Evolutionary conservation across 495 filamentous ascomycete genomes (phyloP).

Genomic region (Elasticomyces elasticus): DNA sequence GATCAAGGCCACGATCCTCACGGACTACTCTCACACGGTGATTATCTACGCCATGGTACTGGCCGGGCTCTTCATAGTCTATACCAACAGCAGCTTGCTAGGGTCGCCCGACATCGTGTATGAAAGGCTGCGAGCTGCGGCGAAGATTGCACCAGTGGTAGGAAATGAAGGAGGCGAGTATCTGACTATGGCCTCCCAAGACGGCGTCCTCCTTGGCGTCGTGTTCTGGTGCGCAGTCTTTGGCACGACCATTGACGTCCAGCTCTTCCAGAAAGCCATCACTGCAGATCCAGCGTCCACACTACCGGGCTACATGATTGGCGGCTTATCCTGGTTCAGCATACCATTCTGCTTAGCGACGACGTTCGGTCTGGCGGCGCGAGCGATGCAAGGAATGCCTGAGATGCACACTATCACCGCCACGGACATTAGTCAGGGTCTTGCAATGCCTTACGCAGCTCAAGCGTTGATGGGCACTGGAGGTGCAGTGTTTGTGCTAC

Average conservation of each 20-base stretch:
- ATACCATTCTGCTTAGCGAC: conserved; percentile 26
- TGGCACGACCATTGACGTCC: conserved; percentile 5
- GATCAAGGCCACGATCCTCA: not conserved
- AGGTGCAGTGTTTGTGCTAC: conserved; percentile 20
- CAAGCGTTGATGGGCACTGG: conserved; percentile 18
- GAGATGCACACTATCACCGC: conserved; percentile 23
- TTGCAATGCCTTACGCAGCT: conserved; percentile 19
- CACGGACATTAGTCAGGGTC: conserved; percentile 19
- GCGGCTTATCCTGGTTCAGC: conserved; percentile 17
- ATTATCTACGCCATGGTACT: not conserved
- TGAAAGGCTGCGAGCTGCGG: not conserved
- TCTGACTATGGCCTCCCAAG: conserved; percentile 1
- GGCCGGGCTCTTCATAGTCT: not conserved
- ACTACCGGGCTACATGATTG: conserved; percentile 2
- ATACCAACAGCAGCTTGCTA: not conserved
- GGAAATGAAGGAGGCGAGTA: conserved; percentile 3
- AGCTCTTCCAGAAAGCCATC: conserved; percentile 10
- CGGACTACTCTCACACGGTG: not conserved
- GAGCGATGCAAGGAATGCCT: conserved; percentile 22
- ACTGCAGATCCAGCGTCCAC: conserved; percentile 1
- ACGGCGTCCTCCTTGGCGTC: not conserved
- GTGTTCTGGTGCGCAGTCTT: conserved; percentile 5
- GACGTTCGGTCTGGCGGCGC: conserved; percentile 22
- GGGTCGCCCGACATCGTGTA: not conserved
- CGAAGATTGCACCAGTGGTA: not conserved